Percentiles rank a stretch among this genome's conserved stretches.
These are phyloP conservation scores for Urtica urens DNA, from an alignment of 306 rosid species.

Conservation along the genomic window DNA sequence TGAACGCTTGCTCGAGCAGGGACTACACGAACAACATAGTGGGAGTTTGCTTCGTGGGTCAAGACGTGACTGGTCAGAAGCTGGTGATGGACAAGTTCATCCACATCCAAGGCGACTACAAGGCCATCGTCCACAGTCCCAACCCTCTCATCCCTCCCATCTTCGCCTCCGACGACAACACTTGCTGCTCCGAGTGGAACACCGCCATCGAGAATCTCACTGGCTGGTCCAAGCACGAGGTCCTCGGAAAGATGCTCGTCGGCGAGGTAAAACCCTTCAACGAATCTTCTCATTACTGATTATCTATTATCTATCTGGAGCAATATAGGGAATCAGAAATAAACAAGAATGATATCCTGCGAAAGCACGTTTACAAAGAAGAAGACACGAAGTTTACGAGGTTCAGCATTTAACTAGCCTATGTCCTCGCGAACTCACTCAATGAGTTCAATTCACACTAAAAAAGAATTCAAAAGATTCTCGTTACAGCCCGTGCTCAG, in stretches of 20 bases:
- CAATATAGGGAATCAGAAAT: no score
- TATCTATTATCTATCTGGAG: no score
- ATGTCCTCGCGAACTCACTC: no score
- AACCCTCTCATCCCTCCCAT: slow-evolving; percentile 95
- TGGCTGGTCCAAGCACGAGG: slow-evolving; percentile 66
- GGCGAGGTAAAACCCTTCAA: no score
- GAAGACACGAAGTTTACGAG: no score
- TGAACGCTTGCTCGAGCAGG: slow-evolving; percentile 98
- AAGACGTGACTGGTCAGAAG: slow-evolving; percentile 89
- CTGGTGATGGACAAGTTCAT: slow-evolving; percentile 94
- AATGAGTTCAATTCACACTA: no score
- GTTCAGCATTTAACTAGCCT: no score
- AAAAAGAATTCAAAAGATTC: no score
- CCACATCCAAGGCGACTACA: slow-evolving; percentile 92
- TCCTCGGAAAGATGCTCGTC: slow-evolving; percentile 78
- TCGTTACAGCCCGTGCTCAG: no score
- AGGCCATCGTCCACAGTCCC: slow-evolving; percentile 91
- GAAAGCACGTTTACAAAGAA: no score
- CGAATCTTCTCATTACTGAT: no score
- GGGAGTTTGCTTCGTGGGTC: slow-evolving; percentile 99
- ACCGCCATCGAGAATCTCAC: slow-evolving; percentile 93
- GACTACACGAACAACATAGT: slow-evolving; percentile 71
- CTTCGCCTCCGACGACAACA: slow-evolving; percentile 91
- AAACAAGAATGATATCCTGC: no score
- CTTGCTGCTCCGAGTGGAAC: slow-evolving; percentile 98